Conservation (phyloP, 140 eudicot species). For the Senecio squalidus region DNA sequence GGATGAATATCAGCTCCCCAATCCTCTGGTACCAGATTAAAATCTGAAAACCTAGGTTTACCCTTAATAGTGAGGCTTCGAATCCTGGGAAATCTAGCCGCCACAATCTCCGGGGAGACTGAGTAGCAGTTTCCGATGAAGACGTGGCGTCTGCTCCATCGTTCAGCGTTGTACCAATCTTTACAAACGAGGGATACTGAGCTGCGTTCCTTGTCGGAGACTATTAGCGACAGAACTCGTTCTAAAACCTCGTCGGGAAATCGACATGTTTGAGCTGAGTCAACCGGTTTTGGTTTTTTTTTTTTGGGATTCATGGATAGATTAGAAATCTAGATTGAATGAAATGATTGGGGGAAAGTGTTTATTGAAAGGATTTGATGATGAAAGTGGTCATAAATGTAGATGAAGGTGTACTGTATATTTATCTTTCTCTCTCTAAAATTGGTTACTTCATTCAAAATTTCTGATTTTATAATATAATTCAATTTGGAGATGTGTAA, state of each 20-base stretch:
- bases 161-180: conserved; percentile 75
- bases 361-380: too few species aligned
- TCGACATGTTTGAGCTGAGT: conserved; percentile 20
- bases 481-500: too few species aligned
- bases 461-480: too few species aligned
- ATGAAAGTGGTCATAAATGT: too few species aligned
- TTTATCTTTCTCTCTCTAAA: too few species aligned
- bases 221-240: conserved; percentile 48
- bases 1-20: conserved; percentile 73
- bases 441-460: too few species aligned
- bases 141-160: conserved; percentile 56
- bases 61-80: conserved; percentile 61
- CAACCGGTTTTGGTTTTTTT: conserved; percentile 17
- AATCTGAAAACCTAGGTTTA: conserved; percentile 69
- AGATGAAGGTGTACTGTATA: too few species aligned
- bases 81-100: conserved; percentile 58
- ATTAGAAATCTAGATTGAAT: too few species aligned
- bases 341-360: too few species aligned
- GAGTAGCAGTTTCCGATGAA: conserved; percentile 81
- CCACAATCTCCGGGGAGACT: conserved; percentile 59
- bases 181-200: conserved; percentile 68
- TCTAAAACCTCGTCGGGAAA: conserved; percentile 74
- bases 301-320: conserved; percentile 28
- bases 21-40: conserved; percentile 26
- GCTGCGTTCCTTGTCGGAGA: conserved; percentile 54